A percentile compares a stretch with the other conserved stretches of the same genome.
phyloP scores from a whole-genome alignment of 2,329 filamentous ascomycete genomes.

The Aspergillus ochraceus region DNA sequence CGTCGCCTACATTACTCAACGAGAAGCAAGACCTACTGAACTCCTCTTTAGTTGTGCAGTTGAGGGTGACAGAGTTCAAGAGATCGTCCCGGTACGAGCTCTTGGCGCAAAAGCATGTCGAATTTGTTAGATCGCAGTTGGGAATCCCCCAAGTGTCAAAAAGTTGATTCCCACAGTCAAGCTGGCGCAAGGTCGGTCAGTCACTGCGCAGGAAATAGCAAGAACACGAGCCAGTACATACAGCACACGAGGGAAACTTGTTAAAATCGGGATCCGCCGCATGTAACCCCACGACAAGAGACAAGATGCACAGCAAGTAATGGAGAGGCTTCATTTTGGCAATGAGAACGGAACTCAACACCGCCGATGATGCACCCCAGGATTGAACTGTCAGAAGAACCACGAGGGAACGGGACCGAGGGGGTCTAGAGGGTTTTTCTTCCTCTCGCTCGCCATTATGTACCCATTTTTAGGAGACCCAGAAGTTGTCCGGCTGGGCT shows the following conservation, averaged over 20 bases:
- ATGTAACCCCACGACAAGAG: neutral
- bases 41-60: neutral
- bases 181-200: neutral
- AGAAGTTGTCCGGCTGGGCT: neutral
- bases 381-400: neutral
- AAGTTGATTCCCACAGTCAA: neutral
- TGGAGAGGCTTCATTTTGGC: neutral
- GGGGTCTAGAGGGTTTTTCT: neutral
- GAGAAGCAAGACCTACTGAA: neutral
- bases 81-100: neutral
- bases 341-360: neutral
- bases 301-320: neutral
- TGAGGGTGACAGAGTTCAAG: neutral
- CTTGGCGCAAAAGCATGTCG: slow-evolving; percentile 1
- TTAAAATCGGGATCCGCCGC: neutral
- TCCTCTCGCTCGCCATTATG: neutral
- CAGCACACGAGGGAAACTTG: neutral
- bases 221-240: neutral
- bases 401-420: neutral
- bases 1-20: too few relatives aligned
- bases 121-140: neutral
- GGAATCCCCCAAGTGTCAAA: neutral
- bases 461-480: neutral
- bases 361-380: neutral
- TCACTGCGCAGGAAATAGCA: neutral